Evolutionary conservation across 768 basidiomycete genomes (phyloP).

Genomic region (Calocybe gangraenosa): DNA sequence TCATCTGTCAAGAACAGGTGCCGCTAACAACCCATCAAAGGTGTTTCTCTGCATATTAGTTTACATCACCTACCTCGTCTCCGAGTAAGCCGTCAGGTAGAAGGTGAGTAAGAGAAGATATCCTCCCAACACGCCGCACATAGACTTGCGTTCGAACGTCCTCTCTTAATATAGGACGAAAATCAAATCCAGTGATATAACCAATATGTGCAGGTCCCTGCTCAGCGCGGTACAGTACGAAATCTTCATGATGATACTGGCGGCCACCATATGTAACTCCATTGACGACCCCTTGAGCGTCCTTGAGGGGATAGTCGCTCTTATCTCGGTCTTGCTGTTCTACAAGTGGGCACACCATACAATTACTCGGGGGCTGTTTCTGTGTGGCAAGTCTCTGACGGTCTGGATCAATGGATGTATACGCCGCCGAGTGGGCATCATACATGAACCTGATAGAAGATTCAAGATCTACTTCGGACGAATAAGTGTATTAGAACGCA

Average conservation of each 20-base stretch:
- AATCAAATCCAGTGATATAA: constrained; percentile 36
- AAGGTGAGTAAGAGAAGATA: constrained; percentile 31
- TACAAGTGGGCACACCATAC: constrained; percentile 39
- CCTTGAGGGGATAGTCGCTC: constrained; percentile 26
- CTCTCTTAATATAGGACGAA: constrained; percentile 14
- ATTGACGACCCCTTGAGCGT: constrained; percentile 19
- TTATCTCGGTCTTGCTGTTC: constrained; percentile 28
- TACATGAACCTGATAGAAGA: constrained; percentile 43
- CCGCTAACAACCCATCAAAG: constrained; percentile 32
- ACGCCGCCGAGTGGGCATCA: constrained; percentile 39
- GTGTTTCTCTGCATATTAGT: background rate
- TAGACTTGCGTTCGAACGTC: constrained; percentile 12
- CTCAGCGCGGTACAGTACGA: constrained; percentile 44
- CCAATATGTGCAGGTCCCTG: constrained; percentile 56
- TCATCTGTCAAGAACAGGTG: constrained; percentile 61
- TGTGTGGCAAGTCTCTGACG: constrained; percentile 20
- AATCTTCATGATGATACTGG: constrained; percentile 60
- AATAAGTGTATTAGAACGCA: constrained; percentile 21
- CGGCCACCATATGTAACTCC: constrained; percentile 45
- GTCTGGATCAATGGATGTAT: constrained; percentile 34
- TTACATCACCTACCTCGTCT: constrained; percentile 48
- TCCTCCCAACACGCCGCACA: constrained; percentile 47
- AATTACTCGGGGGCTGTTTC: constrained; percentile 45
- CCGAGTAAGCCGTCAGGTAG: constrained; percentile 37
- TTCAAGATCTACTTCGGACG: constrained; percentile 3